Evolutionary conservation across 225 moss, liverwort and hornwort genomes (phyloP), one percentile per base, ranked within the genome.

Genomic region (Anthoceros angustus): DNA sequence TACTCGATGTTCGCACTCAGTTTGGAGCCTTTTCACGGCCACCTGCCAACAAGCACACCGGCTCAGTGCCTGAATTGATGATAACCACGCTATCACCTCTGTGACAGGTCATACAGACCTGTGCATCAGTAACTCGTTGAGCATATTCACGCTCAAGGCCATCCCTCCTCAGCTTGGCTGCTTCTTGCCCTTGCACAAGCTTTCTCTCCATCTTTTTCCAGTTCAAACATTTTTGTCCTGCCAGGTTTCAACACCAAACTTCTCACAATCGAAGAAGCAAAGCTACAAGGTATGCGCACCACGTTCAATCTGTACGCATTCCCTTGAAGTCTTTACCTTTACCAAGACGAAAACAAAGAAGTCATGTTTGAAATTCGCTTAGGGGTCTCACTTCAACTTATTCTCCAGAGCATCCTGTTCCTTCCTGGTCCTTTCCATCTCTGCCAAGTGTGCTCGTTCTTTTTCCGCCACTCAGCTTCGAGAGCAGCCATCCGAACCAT

Each of bases 141-240:
- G 74, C 65, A 78, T 76, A 77, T 38, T 73, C 76, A 70, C 80
- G 74, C 64, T 86, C 79, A 32, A 86, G 67, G 67, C 70, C 70
- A 73, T 80, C 83, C 67, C 74, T 80, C 64, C 75, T 77, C 42
- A 72, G 63, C 67, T 75, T 70, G 16, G 74, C 41, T 61, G 67
- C 74, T 70, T 86, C 83, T 70, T 86, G 78, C 43, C 49, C 79
- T 67, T 72, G 25, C 61, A 72, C 70, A 55, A 86, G 70, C 43
- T 70, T 75, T 68, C 83, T 83, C 68, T 86, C 86, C 74, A 80
- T 75, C 69, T 86, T 86, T 50, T 72, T 86, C 86, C 75, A 86
- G 66, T 64, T 77, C 76, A 48, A 75, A 70, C 41, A 83, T 74
- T 65, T 79, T 86, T 68, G 77, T 67, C 77, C 83, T 83, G 79